Percentiles rank a stretch among this genome's conserved stretches.
Evolutionary conservation across 208 protist genomes (phyloP).

Genomic region (Novymonas esmeraldas): DNA sequence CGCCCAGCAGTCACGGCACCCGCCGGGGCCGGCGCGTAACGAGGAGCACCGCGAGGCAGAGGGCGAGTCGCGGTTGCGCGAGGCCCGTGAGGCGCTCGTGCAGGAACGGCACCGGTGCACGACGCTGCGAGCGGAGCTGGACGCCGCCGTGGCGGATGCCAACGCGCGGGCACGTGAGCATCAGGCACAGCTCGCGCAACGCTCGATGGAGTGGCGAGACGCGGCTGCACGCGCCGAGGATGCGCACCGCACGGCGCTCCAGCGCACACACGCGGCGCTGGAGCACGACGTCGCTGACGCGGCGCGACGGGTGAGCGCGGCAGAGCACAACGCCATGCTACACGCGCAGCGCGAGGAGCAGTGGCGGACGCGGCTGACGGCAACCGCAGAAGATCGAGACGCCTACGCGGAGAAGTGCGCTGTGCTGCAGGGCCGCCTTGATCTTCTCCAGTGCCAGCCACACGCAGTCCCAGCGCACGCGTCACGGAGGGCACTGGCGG

Average conservation of each 20-base stretch:
- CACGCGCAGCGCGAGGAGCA: slow-evolving; percentile 5
- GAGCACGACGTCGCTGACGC: slow-evolving; percentile 9
- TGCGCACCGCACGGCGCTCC: neutral
- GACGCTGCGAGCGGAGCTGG: neutral
- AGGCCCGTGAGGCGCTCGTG: neutral
- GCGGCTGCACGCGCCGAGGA: neutral
- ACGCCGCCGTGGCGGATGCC: neutral
- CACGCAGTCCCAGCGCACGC: neutral
- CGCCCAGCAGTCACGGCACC: neutral
- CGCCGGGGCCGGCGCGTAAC: neutral
- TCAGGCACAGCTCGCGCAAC: neutral
- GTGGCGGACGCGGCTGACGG: slow-evolving; percentile 7
- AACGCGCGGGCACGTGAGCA: neutral
- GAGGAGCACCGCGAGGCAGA: neutral
- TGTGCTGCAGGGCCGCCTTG: slow-evolving; percentile 10
- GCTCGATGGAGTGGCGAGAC: neutral
- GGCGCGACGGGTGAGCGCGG: slow-evolving; percentile 10
- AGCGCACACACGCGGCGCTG: neutral
- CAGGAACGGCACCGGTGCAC: neutral
- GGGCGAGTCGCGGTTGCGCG: neutral
- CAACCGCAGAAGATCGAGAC: slow-evolving; percentile 3
- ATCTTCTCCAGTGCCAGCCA: slow-evolving; percentile 15
- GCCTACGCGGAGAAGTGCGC: slow-evolving; percentile 10
- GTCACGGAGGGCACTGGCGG: no score
- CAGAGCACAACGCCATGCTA: slow-evolving; percentile 12